A percentile compares a stretch with the other conserved stretches of the same genome.
Evolutionary conservation across 2,329 filamentous ascomycete species (phyloP).

Genomic region (Onygenales sp.): DNA sequence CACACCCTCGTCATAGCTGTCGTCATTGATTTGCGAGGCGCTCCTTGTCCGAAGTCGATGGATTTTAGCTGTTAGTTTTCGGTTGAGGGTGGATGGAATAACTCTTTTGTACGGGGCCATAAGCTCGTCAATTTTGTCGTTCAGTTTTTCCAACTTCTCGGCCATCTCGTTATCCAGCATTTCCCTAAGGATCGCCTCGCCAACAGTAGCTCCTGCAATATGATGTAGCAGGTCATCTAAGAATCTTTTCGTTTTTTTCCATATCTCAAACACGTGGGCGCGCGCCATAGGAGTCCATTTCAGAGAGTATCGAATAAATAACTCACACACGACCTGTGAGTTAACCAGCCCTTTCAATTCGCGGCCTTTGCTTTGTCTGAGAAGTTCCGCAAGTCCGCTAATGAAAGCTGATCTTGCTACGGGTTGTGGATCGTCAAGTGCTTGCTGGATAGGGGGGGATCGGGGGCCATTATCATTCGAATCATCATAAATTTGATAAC

Average conservation of each 20-base stretch:
- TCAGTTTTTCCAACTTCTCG: slow-evolving; percentile 11
- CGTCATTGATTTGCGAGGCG: slow-evolving; percentile 2
- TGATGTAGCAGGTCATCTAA: slow-evolving; percentile 14
- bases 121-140: slow-evolving; percentile 15
- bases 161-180: slow-evolving; percentile 13
- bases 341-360: slow-evolving; percentile 33
- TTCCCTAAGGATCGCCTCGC: slow-evolving; percentile 14
- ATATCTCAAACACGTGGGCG: slow-evolving; percentile 11
- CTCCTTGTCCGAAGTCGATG: slow-evolving; percentile 6
- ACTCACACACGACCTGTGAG: slow-evolving; percentile 28
- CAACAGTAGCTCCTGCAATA: slow-evolving; percentile 8
- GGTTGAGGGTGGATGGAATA: slow-evolving; percentile 13
- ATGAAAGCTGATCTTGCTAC: slow-evolving; percentile 11
- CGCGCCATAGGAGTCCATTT: slow-evolving; percentile 25
- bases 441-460: slow-evolving; percentile 4
- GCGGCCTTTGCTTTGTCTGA: slow-evolving; percentile 12
- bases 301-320: slow-evolving; percentile 31
- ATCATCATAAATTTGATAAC: slow-evolving; percentile 13
- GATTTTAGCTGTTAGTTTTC: slow-evolving; percentile 6
- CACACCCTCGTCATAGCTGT: not conserved
- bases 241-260: slow-evolving; percentile 13
- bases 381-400: slow-evolving; percentile 6
- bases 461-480: not conserved
- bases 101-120: slow-evolving; percentile 12
- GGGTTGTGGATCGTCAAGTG: slow-evolving; percentile 10